Evolutionary conservation across 805 yeast species (phyloP).

Genomic region (Lachancea kluyveri): DNA sequence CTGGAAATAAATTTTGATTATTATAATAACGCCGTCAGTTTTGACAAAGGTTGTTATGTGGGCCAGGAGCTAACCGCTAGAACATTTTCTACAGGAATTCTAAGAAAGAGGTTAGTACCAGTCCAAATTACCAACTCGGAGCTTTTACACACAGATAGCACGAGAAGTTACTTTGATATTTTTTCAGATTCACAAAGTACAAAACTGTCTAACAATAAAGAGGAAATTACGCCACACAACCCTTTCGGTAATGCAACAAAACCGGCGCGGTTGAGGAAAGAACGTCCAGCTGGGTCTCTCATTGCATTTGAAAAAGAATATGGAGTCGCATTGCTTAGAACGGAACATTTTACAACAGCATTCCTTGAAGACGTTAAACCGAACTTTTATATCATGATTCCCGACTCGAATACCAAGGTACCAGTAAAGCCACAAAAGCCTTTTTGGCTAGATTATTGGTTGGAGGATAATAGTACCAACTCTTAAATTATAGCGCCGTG

Average conservation of each 20-base stretch:
- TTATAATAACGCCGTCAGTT: conserved; percentile 67
- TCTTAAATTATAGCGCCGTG: no score
- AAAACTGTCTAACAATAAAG: neutral
- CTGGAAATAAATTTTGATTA: conserved; percentile 76
- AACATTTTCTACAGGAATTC: conserved; percentile 73
- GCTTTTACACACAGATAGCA: conserved; percentile 1
- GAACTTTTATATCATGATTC: conserved; percentile 27
- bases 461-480: conserved; percentile 6
- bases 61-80: conserved; percentile 95
- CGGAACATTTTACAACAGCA: conserved; percentile 34
- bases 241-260: conserved; percentile 36
- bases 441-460: conserved; percentile 20
- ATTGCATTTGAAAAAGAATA: conserved; percentile 48
- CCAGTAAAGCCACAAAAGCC: conserved; percentile 21
- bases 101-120: conserved; percentile 81
- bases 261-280: conserved; percentile 29
- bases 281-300: conserved; percentile 54
- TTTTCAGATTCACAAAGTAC: no score
- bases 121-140: conserved; percentile 31
- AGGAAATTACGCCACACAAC: conserved; percentile 16
- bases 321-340: conserved; percentile 60
- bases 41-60: conserved; percentile 90
- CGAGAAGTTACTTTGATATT: conserved; percentile 6
- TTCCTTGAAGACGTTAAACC: conserved; percentile 28
- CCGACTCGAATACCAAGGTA: conserved; percentile 15